phyloP scores from a whole-genome alignment of 2,329 filamentous ascomycete species.

The Colletotrichum camelliae region DNA sequence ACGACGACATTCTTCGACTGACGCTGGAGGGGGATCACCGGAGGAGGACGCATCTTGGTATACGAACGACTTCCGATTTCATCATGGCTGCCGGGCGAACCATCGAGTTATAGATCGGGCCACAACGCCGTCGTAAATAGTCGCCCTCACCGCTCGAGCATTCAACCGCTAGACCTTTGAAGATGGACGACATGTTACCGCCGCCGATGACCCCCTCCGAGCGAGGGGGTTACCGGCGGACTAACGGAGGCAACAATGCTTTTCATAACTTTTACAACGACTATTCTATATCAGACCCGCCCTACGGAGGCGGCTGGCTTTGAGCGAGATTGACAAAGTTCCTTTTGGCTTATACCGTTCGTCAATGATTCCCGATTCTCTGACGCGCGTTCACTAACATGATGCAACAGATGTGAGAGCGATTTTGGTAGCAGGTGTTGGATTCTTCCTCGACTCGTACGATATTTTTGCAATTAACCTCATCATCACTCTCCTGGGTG shows the following conservation, averaged over 20 bases:
- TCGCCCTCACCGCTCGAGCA: not conserved
- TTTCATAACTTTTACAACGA: conserved; percentile 80
- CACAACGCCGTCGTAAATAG: not conserved
- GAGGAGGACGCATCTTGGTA: not conserved
- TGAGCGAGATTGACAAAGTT: conserved; percentile 81
- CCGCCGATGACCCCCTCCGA: conserved; percentile 41
- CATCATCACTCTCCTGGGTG: conserved; percentile 72
- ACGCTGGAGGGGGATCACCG: not conserved
- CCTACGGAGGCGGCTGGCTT: conserved; percentile 74
- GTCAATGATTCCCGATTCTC: conserved; percentile 23
- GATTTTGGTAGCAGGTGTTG: conserved; percentile 77
- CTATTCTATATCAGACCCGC: conserved; percentile 73
- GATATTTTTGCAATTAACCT: conserved; percentile 83
- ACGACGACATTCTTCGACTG: not conserved
- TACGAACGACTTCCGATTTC: not conserved
- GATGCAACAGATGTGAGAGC: conserved; percentile 66
- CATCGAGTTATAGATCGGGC: conserved; percentile 11
- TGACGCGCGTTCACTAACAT: conserved; percentile 6
- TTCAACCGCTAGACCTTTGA: not conserved
- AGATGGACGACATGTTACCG: conserved; percentile 43
- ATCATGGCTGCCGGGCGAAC: conserved; percentile 9
- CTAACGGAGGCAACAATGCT: conserved; percentile 68
- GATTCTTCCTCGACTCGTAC: conserved; percentile 86
- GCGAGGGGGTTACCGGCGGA: conserved; percentile 40
- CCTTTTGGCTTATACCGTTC: conserved; percentile 74